Evolutionary conservation across 1,284 basidiomycete species (phyloP).

Genomic region (Melampsora abietis-canadensis): DNA sequence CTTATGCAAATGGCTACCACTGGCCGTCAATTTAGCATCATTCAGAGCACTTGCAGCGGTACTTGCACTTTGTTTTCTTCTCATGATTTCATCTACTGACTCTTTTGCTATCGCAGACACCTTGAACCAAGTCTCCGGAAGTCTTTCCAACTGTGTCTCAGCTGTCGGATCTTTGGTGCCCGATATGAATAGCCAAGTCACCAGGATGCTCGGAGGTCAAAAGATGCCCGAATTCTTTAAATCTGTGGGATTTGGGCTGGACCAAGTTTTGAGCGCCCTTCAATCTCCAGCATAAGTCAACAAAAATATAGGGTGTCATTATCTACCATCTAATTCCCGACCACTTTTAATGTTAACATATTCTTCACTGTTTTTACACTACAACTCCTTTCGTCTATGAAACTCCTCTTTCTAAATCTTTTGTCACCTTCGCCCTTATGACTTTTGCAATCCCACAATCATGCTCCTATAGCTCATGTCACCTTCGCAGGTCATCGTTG

Average conservation of each 20-base stretch:
- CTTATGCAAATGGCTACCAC: conserved; percentile 1
- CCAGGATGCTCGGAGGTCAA: conserved; percentile 12
- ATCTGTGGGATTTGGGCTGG: background rate
- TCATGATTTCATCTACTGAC: too few relatives aligned
- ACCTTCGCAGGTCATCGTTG: too few relatives aligned
- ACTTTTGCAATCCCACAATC: too few relatives aligned
- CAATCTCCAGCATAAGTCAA: background rate
- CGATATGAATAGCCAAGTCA: background rate
- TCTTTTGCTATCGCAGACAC: background rate
- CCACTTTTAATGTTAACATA: too few relatives aligned
- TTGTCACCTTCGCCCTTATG: too few relatives aligned
- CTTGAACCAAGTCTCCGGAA: conserved; percentile 10
- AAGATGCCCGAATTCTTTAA: background rate
- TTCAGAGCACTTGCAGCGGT: conserved; percentile 21
- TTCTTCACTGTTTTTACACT: too few relatives aligned
- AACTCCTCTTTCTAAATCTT: too few relatives aligned
- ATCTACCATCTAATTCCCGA: too few relatives aligned
- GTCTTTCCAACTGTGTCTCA: conserved; percentile 12
- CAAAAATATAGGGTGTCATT: too few relatives aligned
- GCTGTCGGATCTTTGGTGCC: background rate
- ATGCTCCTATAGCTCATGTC: too few relatives aligned
- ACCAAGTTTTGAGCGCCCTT: background rate
- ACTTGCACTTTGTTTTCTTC: background rate
- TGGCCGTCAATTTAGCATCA: conserved; percentile 11
- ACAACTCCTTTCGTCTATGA: too few relatives aligned